phyloP scores from a whole-genome alignment of 1,139 yeast genomes.

The Wickerhamomyces sp. region DNA sequence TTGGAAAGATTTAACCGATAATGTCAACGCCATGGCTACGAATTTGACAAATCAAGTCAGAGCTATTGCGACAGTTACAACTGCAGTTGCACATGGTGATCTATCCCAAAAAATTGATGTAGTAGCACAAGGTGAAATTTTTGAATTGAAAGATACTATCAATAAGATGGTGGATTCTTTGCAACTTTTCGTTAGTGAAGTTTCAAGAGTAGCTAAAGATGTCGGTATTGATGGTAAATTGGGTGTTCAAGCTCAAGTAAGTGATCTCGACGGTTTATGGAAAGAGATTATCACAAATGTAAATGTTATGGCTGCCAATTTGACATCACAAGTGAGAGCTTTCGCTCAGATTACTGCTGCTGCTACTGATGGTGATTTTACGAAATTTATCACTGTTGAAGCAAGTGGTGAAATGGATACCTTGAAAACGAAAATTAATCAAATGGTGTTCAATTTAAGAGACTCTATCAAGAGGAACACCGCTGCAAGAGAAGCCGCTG shows the following conservation, averaged over 20 bases:
- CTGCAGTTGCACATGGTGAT: conserved; percentile 92
- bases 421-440: conserved; percentile 82
- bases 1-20: conserved; percentile 89
- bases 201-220: conserved; percentile 84
- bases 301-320: conserved; percentile 87
- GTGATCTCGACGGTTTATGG: conserved; percentile 90
- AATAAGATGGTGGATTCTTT: conserved; percentile 88
- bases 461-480: conserved; percentile 89
- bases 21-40: conserved; percentile 86
- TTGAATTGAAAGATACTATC: conserved; percentile 76
- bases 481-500: conserved; percentile 92
- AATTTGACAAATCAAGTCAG: conserved; percentile 86
- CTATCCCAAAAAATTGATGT: conserved; percentile 83
- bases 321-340: conserved; percentile 89
- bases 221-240: conserved; percentile 91
- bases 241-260: conserved; percentile 88
- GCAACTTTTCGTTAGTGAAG: conserved; percentile 84
- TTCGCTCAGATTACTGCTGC: conserved; percentile 93
- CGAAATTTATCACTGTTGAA: conserved; percentile 84
- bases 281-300: conserved; percentile 91
- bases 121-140: conserved; percentile 85
- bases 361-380: conserved; percentile 90
- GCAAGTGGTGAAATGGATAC: conserved; percentile 96
- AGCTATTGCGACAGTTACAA: conserved; percentile 85
- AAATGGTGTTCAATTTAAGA: conserved; percentile 83